These are phyloP conservation scores for Geotrichum histeridarum DNA, from an alignment of 1,139 yeast species.

Conservation along the genomic window DNA sequence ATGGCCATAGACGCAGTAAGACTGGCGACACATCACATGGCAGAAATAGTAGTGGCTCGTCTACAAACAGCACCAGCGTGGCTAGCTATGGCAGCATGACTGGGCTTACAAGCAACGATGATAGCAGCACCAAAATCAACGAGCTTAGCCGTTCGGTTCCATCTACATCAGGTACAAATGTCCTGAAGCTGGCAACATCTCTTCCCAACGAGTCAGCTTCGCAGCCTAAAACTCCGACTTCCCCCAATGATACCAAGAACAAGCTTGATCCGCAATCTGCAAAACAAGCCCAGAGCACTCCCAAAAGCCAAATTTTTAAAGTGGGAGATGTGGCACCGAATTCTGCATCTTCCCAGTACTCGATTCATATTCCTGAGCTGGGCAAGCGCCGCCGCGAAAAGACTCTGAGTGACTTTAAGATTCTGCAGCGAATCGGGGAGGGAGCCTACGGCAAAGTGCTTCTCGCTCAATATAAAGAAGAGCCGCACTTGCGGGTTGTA, in stretches of 20 bases:
- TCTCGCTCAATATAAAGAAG: slow-evolving; percentile 64
- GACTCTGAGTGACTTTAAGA: slow-evolving; percentile 62
- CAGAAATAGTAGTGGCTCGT: slow-evolving; percentile 17
- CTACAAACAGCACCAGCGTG: slow-evolving; percentile 16
- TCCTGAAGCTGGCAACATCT: neutral
- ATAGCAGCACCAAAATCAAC: slow-evolving; percentile 6
- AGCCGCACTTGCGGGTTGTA: slow-evolving; percentile 60
- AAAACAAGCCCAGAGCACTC: slow-evolving; percentile 5
- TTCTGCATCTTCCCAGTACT: slow-evolving; percentile 19
- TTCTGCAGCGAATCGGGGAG: slow-evolving; percentile 79
- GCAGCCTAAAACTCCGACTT: slow-evolving; percentile 12
- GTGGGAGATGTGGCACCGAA: slow-evolving; percentile 9
- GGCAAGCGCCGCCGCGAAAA: slow-evolving; percentile 45
- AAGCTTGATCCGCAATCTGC: neutral
- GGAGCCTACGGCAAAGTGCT: slow-evolving; percentile 96
- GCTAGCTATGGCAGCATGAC: slow-evolving; percentile 11
- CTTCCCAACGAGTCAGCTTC: neutral
- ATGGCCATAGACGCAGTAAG: slow-evolving; percentile 9
- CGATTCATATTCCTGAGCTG: slow-evolving; percentile 28
- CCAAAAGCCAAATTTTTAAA: slow-evolving; percentile 13
- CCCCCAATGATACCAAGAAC: neutral
- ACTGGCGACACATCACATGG: slow-evolving; percentile 10
- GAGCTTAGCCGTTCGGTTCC: slow-evolving; percentile 5
- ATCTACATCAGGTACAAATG: neutral
- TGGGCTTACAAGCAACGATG: slow-evolving; percentile 9